These are phyloP conservation scores for Lactarius sp. DNA, from an alignment of 768 basidiomycete genomes.

Conservation along the genomic window DNA sequence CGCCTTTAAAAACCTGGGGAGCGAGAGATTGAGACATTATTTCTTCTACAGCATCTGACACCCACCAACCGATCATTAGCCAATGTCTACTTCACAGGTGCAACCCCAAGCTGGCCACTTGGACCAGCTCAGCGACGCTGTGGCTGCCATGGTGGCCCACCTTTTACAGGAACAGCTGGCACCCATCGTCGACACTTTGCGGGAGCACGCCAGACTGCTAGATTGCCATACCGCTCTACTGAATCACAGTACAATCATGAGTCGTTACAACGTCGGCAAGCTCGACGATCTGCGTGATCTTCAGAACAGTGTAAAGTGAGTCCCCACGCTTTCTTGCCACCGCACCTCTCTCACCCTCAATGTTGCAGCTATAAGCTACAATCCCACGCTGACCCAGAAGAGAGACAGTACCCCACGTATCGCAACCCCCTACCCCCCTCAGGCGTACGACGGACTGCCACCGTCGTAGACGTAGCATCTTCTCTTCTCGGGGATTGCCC, in stretches of 20 bases:
- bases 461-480: not conserved
- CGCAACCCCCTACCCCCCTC: not conserved
- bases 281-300: constrained; percentile 18
- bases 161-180: constrained; percentile 17
- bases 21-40: not conserved
- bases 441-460: not conserved
- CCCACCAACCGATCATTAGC: not conserved
- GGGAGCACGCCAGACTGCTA: constrained; percentile 14
- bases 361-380: constrained; percentile 10
- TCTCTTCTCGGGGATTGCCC: not conserved
- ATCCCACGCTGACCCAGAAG: not conserved
- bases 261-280: constrained; percentile 21
- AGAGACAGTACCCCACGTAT: not conserved
- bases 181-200: constrained; percentile 13
- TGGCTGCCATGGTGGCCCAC: not conserved
- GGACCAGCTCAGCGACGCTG: not conserved
- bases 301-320: constrained; percentile 14
- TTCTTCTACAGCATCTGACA: not conserved
- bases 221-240: constrained; percentile 14
- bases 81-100: not conserved
- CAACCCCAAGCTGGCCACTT: not conserved
- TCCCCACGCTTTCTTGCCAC: not conserved
- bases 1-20: not conserved
- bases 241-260: constrained; percentile 15
- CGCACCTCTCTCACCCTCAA: not conserved